Evolutionary conservation across 345 rosid species (phyloP).

Genomic region (Diplotaxis tenuifolia): DNA sequence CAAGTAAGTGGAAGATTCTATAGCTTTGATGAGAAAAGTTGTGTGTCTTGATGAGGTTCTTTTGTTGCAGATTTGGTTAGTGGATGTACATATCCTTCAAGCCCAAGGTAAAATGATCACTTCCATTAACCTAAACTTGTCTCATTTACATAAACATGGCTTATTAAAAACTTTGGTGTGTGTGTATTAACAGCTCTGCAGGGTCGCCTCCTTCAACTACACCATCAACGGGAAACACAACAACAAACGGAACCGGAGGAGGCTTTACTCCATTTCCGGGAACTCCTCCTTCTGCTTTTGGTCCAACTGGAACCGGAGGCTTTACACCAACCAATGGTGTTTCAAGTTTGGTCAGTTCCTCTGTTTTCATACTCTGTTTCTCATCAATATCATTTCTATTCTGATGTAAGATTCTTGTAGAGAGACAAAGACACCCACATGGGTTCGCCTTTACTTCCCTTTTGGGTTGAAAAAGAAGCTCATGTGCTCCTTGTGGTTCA

Average conservation of each 20-base stretch:
- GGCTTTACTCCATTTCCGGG: slow-evolving; percentile 6
- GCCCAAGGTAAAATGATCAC: slow-evolving; percentile 35
- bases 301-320: slow-evolving; percentile 35
- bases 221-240: slow-evolving; percentile 28
- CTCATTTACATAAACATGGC: slow-evolving; percentile 4
- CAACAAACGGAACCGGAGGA: slow-evolving; percentile 17
- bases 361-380: slow-evolving; percentile 36
- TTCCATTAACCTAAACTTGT: background rate
- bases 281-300: slow-evolving; percentile 29
- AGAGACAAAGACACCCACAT: slow-evolving; percentile 22
- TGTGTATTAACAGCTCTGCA: slow-evolving; percentile 29
- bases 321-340: slow-evolving; percentile 25
- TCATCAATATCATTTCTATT: slow-evolving; percentile 30
- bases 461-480: slow-evolving; percentile 18
- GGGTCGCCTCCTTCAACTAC: slow-evolving; percentile 33
- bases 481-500: slow-evolving; percentile 1
- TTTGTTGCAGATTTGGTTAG: slow-evolving; percentile 33
- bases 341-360: slow-evolving; percentile 24
- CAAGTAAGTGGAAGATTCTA: slow-evolving; percentile 11
- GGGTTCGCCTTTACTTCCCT: slow-evolving; percentile 23
- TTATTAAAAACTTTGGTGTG: background rate
- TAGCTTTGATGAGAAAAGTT: background rate
- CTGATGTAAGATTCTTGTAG: slow-evolving; percentile 31
- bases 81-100: slow-evolving; percentile 38
- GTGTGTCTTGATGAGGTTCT: slow-evolving; percentile 14